phyloP scores from a whole-genome alignment of 2,329 filamentous ascomycete species.

The Fusarium stilboides region DNA sequence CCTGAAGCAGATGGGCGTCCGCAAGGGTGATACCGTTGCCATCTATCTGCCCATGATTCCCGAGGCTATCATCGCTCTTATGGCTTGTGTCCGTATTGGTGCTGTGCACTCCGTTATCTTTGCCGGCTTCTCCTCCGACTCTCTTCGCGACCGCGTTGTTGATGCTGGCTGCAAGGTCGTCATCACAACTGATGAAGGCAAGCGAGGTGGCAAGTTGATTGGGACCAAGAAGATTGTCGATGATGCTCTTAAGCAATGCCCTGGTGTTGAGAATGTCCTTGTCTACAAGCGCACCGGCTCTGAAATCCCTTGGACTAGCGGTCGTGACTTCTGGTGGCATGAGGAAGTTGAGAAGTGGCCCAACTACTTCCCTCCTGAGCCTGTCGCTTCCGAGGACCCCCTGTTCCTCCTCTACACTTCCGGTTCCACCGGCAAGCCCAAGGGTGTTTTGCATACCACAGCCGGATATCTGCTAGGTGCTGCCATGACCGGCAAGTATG shows the following conservation, averaged over 20 bases:
- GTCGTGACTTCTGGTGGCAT: conserved; percentile 97
- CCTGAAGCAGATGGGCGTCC: conserved; percentile 94
- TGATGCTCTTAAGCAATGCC: conserved; percentile 96
- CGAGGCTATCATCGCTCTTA: conserved; percentile 90
- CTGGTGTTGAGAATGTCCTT: conserved; percentile 85
- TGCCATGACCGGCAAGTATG: conserved; percentile 95
- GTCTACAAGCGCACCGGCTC: conserved; percentile 97
- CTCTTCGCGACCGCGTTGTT: conserved; percentile 92
- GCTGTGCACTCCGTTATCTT: conserved; percentile 98
- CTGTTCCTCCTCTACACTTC: conserved; percentile 98
- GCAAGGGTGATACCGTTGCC: conserved; percentile 96
- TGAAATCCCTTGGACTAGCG: conserved; percentile 90
- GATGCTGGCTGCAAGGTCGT: conserved; percentile 93
- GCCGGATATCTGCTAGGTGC: conserved; percentile 95
- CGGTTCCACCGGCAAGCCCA: conserved; percentile 97
- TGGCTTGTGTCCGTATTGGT: conserved; percentile 92
- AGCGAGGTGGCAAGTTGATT: conserved; percentile 96
- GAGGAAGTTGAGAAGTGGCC: conserved; percentile 99
- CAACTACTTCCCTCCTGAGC: conserved; percentile 88
- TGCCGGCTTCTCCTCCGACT: conserved; percentile 97
- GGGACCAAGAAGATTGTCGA: conserved; percentile 99
- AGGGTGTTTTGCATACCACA: conserved; percentile 98
- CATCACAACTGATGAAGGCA: conserved; percentile 97
- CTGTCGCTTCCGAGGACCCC: conserved; percentile 93
- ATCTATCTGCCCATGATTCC: conserved; percentile 99